These are phyloP conservation scores for Fusarium lateritium DNA, from an alignment of 2,329 filamentous ascomycete genomes.

Conservation along the genomic window DNA sequence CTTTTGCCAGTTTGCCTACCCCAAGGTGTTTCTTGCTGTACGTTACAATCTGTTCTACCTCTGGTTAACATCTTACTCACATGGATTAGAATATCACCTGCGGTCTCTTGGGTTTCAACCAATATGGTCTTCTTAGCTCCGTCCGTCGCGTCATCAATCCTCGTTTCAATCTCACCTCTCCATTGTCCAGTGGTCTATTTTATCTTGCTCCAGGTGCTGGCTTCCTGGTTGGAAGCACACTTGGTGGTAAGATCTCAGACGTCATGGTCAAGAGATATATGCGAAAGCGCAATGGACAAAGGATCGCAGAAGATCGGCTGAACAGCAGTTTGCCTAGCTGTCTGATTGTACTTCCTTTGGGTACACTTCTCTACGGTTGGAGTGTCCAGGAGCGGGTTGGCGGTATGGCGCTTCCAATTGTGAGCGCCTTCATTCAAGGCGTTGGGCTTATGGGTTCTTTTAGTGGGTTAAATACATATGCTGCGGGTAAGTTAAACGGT, in stretches of 20 bases:
- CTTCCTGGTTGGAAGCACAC: constrained; percentile 74
- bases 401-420: constrained; percentile 54
- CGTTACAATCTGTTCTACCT: neutral
- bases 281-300: constrained; percentile 52
- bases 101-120: constrained; percentile 47
- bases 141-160: constrained; percentile 79
- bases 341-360: constrained; percentile 52
- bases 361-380: constrained; percentile 56
- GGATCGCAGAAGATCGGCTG: constrained; percentile 52
- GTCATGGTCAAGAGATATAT: constrained; percentile 58
- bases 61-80: neutral
- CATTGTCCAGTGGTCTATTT: constrained; percentile 75
- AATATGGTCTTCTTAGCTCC: constrained; percentile 71
- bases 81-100: constrained; percentile 43
- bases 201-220: constrained; percentile 78
- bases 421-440: constrained; percentile 53
- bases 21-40: constrained; percentile 44
- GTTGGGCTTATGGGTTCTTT: constrained; percentile 57
- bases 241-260: constrained; percentile 69
- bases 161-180: constrained; percentile 74
- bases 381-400: constrained; percentile 52
- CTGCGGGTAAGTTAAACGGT: constrained; percentile 50
- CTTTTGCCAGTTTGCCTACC: constrained; percentile 46
- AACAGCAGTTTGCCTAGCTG: constrained; percentile 51
- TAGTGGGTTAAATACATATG: constrained; percentile 58